Conservation (phyloP, 116 monocot species). For the Dioscorea cayenensis region DNA sequence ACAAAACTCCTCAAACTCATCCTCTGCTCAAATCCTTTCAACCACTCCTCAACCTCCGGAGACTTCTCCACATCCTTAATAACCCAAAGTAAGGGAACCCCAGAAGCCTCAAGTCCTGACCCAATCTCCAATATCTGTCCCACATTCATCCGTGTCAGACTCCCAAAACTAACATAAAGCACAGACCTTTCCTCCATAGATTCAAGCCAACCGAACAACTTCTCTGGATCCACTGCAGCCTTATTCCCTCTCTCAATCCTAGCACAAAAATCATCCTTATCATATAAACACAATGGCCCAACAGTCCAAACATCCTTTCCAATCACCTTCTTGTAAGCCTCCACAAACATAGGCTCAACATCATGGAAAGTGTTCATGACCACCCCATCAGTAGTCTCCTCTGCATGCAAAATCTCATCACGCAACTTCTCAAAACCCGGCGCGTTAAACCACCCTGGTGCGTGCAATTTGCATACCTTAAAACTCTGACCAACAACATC, state of each 20-base stretch:
- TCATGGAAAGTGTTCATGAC: constrained; percentile 23
- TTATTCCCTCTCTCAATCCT: constrained; percentile 18
- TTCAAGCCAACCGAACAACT: constrained; percentile 23
- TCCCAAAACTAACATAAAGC: constrained; percentile 31
- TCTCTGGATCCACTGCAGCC: constrained; percentile 9
- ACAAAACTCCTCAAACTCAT: not conserved
- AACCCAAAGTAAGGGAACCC: constrained; percentile 26
- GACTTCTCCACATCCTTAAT: constrained; percentile 18
- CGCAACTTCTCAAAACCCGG: constrained; percentile 10
- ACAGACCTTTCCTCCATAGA: constrained; percentile 17
- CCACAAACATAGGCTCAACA: constrained; percentile 11
- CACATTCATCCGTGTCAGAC: not conserved
- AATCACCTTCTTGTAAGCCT: constrained; percentile 3
- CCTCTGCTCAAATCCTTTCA: constrained; percentile 5
- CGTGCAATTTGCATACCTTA: not conserved
- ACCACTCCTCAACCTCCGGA: constrained; percentile 3
- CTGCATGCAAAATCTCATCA: constrained; percentile 2
- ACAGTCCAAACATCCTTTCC: constrained; percentile 30
- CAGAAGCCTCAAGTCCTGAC: constrained; percentile 19
- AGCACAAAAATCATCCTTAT: constrained; percentile 6
- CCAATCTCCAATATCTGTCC: constrained; percentile 32
- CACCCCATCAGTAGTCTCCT: constrained; percentile 12
- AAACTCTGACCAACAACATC: not conserved
- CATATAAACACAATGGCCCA: constrained; percentile 23
- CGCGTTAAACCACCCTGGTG: constrained; percentile 11